phyloP scores from a whole-genome alignment of 345 rosid genomes.

The Bruguiera gymnorhiza region DNA sequence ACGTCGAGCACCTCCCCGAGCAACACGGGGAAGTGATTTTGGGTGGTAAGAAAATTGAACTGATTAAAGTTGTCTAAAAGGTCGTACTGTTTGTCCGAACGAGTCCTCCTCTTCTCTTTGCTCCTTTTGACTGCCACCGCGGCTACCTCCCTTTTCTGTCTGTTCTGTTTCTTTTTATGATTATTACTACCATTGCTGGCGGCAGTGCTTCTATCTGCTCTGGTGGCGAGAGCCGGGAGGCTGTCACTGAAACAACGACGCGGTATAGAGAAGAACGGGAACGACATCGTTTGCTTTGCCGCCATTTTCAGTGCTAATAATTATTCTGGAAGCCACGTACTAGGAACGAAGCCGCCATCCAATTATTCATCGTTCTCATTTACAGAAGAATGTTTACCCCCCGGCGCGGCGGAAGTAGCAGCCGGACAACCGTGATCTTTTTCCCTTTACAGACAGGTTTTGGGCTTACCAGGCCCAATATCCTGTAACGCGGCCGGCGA shows the following conservation, averaged over 20 bases:
- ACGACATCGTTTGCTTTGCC: constrained; percentile 5
- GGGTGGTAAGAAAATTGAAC: not conserved
- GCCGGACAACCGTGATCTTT: too few species aligned
- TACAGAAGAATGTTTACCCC: too few species aligned
- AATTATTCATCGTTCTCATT: too few species aligned
- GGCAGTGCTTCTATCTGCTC: not conserved
- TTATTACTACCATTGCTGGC: not conserved
- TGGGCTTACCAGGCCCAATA: too few species aligned
- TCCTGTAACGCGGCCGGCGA: too few species aligned
- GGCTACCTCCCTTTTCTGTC: constrained; percentile 16
- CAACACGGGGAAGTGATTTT: constrained; percentile 71
- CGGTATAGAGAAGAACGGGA: not conserved
- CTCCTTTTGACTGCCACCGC: constrained; percentile 22
- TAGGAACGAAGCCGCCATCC: too few species aligned
- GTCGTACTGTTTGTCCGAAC: constrained; percentile 58
- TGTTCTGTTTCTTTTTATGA: not conserved
- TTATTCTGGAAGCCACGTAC: not conserved
- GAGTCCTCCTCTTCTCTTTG: constrained; percentile 73
- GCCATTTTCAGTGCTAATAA: not conserved
- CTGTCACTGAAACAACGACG: not conserved
- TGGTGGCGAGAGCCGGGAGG: not conserved
- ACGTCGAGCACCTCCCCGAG: constrained; percentile 79
- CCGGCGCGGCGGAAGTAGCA: too few species aligned
- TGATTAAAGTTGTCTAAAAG: not conserved
- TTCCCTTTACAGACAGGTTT: too few species aligned